Evolutionary conservation across 345 rosid species (phyloP).

Genomic region (Moringa oleifera): DNA sequence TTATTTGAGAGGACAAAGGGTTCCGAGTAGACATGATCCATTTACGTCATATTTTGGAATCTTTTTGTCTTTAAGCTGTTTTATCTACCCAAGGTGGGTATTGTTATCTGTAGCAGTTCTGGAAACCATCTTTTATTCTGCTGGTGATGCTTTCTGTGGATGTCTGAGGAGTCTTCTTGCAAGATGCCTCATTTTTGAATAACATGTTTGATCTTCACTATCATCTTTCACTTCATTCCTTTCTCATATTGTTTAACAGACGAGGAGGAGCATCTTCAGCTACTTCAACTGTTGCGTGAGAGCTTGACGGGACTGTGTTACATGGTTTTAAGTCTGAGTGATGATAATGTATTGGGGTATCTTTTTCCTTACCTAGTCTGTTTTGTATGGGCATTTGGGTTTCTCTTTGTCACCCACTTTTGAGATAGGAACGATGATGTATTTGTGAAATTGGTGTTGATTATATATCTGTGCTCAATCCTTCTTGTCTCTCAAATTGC

Average conservation of each 20-base stretch:
- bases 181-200: neutral
- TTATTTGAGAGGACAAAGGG: no score
- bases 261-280: conserved; percentile 67
- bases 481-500: no score
- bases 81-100: no score
- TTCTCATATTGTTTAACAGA: no score
- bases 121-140: no score
- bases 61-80: no score
- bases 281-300: conserved; percentile 80
- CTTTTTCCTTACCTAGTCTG: neutral
- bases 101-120: no score
- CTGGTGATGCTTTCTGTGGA: neutral
- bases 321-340: neutral
- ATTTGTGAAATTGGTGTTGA: conserved; percentile 10
- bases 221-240: neutral
- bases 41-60: no score
- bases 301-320: conserved; percentile 33
- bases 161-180: neutral
- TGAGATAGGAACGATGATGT: neutral
- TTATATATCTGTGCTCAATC: no score
- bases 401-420: neutral
- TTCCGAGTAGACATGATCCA: no score
- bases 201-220: neutral
- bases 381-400: neutral
- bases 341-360: conserved; percentile 4